These are phyloP conservation scores for Astragalus membranaceus DNA, from an alignment of 306 rosid genomes.

Conservation along the genomic window DNA sequence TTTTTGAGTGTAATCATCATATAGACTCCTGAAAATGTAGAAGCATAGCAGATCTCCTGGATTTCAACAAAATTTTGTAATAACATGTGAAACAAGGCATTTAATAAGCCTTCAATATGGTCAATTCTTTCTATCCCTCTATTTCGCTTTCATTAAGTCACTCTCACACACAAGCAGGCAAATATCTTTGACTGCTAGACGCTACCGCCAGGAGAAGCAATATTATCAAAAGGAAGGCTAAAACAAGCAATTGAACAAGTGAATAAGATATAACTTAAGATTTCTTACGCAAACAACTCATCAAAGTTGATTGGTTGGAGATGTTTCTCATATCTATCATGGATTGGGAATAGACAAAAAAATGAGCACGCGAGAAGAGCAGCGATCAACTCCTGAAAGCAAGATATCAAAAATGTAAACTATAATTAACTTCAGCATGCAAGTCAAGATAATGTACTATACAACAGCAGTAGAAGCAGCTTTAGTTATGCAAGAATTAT, in stretches of 20 bases:
- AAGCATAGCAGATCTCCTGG: neutral
- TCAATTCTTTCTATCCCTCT: neutral
- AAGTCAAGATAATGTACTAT: neutral
- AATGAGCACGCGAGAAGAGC: slow-evolving; percentile 87
- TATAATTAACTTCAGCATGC: neutral
- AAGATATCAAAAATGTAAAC: neutral
- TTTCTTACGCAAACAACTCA: slow-evolving; percentile 66
- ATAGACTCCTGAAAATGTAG: slow-evolving; percentile 58
- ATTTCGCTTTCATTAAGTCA: neutral
- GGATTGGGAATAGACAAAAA: slow-evolving; percentile 71
- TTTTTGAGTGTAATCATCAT: slow-evolving; percentile 39
- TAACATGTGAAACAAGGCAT: neutral
- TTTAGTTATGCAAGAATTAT: neutral
- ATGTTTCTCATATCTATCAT: slow-evolving; percentile 37
- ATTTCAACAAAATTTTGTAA: neutral
- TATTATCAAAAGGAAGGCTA: slow-evolving; percentile 7
- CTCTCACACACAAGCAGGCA: neutral
- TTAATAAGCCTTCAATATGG: neutral
- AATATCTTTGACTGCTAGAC: neutral
- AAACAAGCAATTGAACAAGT: neutral
- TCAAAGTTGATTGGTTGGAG: slow-evolving; percentile 81
- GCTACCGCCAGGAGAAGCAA: neutral
- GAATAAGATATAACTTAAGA: slow-evolving; percentile 1
- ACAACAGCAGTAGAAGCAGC: neutral
- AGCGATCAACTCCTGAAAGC: slow-evolving; percentile 70